Percentiles rank a stretch among this genome's conserved stretches.
phyloP scores from a whole-genome alignment of 176 grass and related monocot genomes.

The Olyra latifolia region DNA sequence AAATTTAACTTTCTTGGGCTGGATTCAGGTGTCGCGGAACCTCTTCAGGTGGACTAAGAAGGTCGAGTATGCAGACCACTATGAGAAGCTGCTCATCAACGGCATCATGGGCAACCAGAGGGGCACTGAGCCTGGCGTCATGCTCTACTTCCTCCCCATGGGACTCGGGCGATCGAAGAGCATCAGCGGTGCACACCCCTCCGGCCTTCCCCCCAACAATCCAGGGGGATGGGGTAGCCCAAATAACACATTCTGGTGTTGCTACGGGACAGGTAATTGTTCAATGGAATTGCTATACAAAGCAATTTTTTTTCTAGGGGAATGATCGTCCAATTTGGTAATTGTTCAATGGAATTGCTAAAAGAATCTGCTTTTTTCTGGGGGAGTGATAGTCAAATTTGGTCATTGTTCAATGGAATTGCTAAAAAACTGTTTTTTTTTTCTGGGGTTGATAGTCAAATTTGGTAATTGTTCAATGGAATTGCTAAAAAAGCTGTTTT shows the following conservation, averaged over 20 bases:
- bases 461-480: no score
- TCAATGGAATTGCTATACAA: neutral
- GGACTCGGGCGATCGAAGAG: conserved; percentile 76
- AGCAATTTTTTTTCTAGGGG: no score
- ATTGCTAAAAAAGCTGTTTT: no score
- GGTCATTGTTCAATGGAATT: no score
- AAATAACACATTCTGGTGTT: conserved; percentile 92
- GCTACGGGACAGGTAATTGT: conserved; percentile 79
- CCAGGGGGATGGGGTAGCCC: conserved; percentile 78
- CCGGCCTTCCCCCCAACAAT: conserved; percentile 38
- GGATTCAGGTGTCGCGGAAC: conserved; percentile 67
- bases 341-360: no score
- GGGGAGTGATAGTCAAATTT: no score
- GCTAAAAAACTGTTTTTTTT: no score
- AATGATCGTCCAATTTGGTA: no score
- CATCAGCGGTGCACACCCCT: conserved; percentile 25
- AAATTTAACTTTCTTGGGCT: neutral
- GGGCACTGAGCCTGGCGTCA: conserved; percentile 72
- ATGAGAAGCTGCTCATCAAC: conserved; percentile 77
- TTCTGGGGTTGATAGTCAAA: no score
- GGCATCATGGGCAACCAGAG: conserved; percentile 88
- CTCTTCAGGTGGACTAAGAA: conserved; percentile 96
- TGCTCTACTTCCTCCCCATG: conserved; percentile 92
- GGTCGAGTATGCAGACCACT: conserved; percentile 68
- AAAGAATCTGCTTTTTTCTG: no score